Conservation (phyloP, 345 rosid genomes). For the Rhodamnia argentea region DNA sequence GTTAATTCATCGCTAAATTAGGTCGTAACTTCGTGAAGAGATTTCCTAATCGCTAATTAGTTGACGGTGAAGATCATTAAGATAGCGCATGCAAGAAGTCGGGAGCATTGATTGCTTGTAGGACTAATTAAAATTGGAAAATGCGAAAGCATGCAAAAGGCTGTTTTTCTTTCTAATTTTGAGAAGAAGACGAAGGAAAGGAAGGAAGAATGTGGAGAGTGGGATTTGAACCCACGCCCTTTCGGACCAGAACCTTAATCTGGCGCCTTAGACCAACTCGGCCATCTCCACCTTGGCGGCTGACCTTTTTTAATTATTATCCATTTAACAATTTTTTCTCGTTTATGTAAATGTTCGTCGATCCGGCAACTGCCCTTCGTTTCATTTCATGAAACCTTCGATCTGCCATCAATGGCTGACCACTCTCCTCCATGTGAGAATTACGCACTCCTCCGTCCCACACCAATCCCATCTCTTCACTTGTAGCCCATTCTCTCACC, state of each 20-base stretch:
- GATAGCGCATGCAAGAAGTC: background rate
- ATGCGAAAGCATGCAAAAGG: background rate
- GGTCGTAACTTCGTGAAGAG: background rate
- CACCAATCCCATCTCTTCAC: background rate
- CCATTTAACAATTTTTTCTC: rapidly evolving
- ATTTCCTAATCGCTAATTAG: background rate
- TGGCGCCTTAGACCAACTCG: slow-evolving; percentile 99
- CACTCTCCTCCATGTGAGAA: background rate
- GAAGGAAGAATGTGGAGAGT: slow-evolving; percentile 44
- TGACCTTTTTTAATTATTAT: rapidly evolving
- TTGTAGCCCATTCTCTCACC: background rate
- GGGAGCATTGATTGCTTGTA: background rate
- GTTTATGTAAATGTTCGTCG: background rate
- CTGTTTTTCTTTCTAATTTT: background rate
- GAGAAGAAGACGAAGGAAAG: background rate
- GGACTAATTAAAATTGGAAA: background rate
- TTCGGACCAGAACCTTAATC: slow-evolving; percentile 99
- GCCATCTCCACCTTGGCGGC: slow-evolving; percentile 59
- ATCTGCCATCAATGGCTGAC: background rate
- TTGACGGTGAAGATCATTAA: background rate
- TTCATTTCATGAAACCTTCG: background rate
- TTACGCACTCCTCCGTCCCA: background rate
- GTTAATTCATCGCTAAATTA: background rate
- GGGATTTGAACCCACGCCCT: slow-evolving; percentile 99
- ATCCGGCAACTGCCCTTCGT: background rate